Evolutionary conservation across 345 rosid species (phyloP).

Genomic region (Arabidopsis arenosa): DNA sequence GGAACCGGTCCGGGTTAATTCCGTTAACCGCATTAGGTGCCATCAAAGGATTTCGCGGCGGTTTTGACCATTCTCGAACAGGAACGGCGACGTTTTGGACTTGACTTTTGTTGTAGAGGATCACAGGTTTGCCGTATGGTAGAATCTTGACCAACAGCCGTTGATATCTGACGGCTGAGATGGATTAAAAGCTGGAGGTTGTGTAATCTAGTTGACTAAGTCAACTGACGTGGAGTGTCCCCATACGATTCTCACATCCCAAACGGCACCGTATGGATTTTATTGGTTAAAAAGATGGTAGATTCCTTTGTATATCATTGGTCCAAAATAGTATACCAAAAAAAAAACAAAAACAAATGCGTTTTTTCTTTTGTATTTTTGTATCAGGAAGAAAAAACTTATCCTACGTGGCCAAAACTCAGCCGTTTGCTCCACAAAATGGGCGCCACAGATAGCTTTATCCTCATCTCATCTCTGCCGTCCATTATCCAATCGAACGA

Average conservation of each 20-base stretch:
- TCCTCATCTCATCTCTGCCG: no score
- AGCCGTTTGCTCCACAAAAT: no score
- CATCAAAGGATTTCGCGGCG: conserved; percentile 59
- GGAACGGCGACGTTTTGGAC: conserved; percentile 74
- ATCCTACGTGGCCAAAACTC: no score
- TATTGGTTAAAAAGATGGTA: conserved; percentile 75
- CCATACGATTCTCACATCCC: conserved; percentile 77
- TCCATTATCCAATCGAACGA: no score
- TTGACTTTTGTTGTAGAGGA: conserved; percentile 62
- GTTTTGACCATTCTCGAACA: conserved; percentile 65
- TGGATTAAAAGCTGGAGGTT: conserved; percentile 53
- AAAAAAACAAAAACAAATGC: neutral
- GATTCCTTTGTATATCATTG: conserved; percentile 71
- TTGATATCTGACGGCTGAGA: conserved; percentile 61
- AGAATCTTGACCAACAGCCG: conserved; percentile 83
- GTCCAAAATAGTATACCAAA: conserved; percentile 57
- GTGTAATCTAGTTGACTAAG: conserved; percentile 74
- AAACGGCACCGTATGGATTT: conserved; percentile 64
- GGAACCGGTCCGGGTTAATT: conserved; percentile 57
- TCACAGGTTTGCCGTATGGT: conserved; percentile 50
- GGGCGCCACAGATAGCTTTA: no score
- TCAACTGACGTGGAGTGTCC: conserved; percentile 80
- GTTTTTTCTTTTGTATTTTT: conserved; percentile 6
- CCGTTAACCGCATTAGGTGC: conserved; percentile 45
- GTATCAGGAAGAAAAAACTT: no score